A percentile compares a stretch with the other conserved stretches of the same genome.
phyloP scores from a whole-genome alignment of 2,329 filamentous ascomycete species.

The Pestalotiopsis sp. region DNA sequence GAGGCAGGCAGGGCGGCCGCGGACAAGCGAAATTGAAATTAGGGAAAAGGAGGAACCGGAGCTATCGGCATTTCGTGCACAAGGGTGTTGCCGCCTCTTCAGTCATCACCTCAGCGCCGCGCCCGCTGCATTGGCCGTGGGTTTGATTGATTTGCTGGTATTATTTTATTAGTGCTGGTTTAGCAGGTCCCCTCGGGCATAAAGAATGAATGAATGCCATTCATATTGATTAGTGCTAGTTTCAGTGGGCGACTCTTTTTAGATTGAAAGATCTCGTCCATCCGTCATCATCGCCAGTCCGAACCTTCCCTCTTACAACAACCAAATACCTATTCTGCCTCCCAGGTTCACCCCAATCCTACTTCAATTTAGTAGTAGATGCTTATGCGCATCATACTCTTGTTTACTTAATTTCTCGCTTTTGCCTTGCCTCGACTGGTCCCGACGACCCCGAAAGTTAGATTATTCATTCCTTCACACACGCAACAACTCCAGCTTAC shows the following conservation, averaged over 20 bases:
- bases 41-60: conserved; percentile 10
- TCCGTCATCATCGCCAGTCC: neutral
- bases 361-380: neutral
- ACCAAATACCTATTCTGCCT: neutral
- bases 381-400: conserved; percentile 1
- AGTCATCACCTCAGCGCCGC: neutral
- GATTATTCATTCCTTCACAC: conserved; percentile 4
- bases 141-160: neutral
- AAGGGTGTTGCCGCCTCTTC: neutral
- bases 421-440: neutral
- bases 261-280: neutral
- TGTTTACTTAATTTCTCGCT: neutral
- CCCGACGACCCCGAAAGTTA: neutral
- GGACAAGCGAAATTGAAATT: conserved; percentile 12
- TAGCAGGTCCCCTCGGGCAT: neutral
- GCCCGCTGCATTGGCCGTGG: neutral
- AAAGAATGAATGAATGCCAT: neutral
- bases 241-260: neutral
- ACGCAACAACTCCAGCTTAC: neutral
- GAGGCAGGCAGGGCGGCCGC: neutral
- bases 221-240: neutral
- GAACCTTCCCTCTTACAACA: conserved; percentile 3
- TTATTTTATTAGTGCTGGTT: neutral
- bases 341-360: neutral
- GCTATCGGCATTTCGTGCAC: conserved; percentile 6